These are phyloP conservation scores for Alternaria viburni DNA, from an alignment of 2,329 filamentous ascomycete genomes.

Conservation along the genomic window DNA sequence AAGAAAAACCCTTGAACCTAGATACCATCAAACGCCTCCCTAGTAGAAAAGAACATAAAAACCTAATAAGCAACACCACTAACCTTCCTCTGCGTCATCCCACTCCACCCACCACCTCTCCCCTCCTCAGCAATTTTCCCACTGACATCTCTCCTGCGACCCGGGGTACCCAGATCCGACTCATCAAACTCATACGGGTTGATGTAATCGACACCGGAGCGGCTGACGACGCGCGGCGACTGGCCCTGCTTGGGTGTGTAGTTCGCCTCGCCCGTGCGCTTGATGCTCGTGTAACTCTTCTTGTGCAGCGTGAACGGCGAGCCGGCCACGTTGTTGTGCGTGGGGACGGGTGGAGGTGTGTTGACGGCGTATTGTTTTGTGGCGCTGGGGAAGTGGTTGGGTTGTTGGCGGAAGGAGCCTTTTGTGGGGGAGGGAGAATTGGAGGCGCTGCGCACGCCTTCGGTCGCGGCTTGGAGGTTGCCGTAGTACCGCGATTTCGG, in stretches of 20 bases:
- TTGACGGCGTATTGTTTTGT: slow-evolving; percentile 43
- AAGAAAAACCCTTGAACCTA: neutral
- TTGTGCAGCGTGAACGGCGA: slow-evolving; percentile 42
- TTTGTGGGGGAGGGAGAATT: slow-evolving; percentile 35
- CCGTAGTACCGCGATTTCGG: slow-evolving; percentile 56
- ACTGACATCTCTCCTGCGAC: slow-evolving; percentile 63
- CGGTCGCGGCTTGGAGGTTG: slow-evolving; percentile 53
- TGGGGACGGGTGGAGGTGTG: slow-evolving; percentile 16
- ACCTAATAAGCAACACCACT: slow-evolving; percentile 38
- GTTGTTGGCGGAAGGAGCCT: slow-evolving; percentile 18
- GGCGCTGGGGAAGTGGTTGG: slow-evolving; percentile 32
- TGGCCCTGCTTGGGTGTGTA: slow-evolving; percentile 36
- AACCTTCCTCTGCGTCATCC: slow-evolving; percentile 49
- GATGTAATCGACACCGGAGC: slow-evolving; percentile 55
- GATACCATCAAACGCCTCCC: neutral
- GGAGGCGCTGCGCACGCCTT: slow-evolving; percentile 42
- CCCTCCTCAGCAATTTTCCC: slow-evolving; percentile 78
- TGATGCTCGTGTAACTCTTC: slow-evolving; percentile 40
- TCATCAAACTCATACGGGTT: slow-evolving; percentile 44
- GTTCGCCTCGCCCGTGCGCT: slow-evolving; percentile 40
- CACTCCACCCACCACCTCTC: slow-evolving; percentile 50
- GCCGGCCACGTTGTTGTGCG: slow-evolving; percentile 12
- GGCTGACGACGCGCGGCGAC: slow-evolving; percentile 54
- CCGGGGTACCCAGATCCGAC: slow-evolving; percentile 39
- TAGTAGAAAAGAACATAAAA: neutral